Conservation (phyloP, 2,329 filamentous ascomycete genomes). For the Colletotrichum plurivorum region DNA sequence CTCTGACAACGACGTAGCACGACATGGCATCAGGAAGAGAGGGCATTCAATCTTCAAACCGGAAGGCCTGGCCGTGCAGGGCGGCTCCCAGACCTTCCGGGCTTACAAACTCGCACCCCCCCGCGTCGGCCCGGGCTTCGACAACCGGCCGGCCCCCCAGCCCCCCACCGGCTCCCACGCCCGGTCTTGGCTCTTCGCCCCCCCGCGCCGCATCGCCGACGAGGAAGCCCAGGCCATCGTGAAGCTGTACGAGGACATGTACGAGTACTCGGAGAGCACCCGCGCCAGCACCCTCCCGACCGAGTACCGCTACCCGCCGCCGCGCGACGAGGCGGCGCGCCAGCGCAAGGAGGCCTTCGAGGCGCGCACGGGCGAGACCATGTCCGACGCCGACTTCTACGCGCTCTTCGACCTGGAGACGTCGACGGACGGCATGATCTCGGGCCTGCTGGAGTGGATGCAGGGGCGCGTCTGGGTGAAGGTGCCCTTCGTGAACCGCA, state of each 20-base stretch:
- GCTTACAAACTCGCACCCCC: slow-evolving; percentile 16
- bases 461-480: slow-evolving; percentile 35
- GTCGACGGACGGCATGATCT: slow-evolving; percentile 39
- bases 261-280: background rate
- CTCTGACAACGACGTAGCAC: too few relatives aligned
- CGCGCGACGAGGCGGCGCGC: slow-evolving; percentile 28
- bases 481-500: slow-evolving; percentile 32
- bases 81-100: background rate
- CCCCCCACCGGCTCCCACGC: background rate
- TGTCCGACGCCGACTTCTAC: slow-evolving; percentile 31
- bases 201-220: slow-evolving; percentile 4
- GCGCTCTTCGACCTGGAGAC: slow-evolving; percentile 36
- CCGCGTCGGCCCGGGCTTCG: slow-evolving; percentile 20
- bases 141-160: background rate
- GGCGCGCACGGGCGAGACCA: slow-evolving; percentile 29
- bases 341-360: slow-evolving; percentile 35
- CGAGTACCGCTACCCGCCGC: slow-evolving; percentile 21
- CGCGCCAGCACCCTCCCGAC: slow-evolving; percentile 3
- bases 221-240: background rate
- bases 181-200: slow-evolving; percentile 24
- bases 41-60: too few relatives aligned
- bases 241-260: slow-evolving; percentile 3
- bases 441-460: slow-evolving; percentile 34
- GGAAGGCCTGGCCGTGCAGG: too few relatives aligned
- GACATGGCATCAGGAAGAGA: too few relatives aligned